Conservation (phyloP, 805 yeast genomes). For the Ogataea chonburiensis region DNA sequence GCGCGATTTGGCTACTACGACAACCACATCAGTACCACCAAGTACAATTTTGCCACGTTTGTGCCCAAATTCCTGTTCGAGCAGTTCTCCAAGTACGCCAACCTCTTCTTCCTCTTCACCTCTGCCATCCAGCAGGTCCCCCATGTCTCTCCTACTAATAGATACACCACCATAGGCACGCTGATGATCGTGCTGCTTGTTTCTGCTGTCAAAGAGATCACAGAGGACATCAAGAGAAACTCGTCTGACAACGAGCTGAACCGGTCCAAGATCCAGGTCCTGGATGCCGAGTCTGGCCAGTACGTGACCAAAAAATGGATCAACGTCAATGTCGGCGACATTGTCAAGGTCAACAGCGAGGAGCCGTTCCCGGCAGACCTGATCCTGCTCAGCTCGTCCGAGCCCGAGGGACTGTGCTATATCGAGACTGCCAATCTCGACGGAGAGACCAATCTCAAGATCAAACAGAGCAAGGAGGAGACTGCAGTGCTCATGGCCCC, state of each 20-base stretch:
- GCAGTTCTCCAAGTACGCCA: slow-evolving; percentile 96
- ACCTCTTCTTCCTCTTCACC: slow-evolving; percentile 88
- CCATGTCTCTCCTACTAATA: slow-evolving; percentile 90
- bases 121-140: slow-evolving; percentile 97
- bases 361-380: slow-evolving; percentile 95
- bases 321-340: slow-evolving; percentile 86
- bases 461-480: slow-evolving; percentile 82
- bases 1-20: slow-evolving; percentile 57
- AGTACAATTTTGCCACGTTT: slow-evolving; percentile 90
- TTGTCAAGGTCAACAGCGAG: slow-evolving; percentile 78
- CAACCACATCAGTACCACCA: slow-evolving; percentile 92
- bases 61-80: slow-evolving; percentile 92
- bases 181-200: slow-evolving; percentile 79
- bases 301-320: slow-evolving; percentile 78
- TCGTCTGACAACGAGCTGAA: slow-evolving; percentile 87
- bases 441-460: slow-evolving; percentile 96
- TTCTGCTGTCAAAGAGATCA: slow-evolving; percentile 86
- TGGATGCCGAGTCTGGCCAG: slow-evolving; percentile 55
- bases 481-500: slow-evolving; percentile 74
- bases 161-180: slow-evolving; percentile 94
- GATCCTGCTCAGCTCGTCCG: slow-evolving; percentile 82
- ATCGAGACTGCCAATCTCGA: slow-evolving; percentile 97
- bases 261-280: slow-evolving; percentile 62
- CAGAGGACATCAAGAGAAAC: slow-evolving; percentile 88
- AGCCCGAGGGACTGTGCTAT: slow-evolving; percentile 97